Percentiles rank a stretch among this genome's conserved stretches.
Conservation (phyloP, 2,329 filamentous ascomycete species). For the Cryphonectria parasitica region DNA sequence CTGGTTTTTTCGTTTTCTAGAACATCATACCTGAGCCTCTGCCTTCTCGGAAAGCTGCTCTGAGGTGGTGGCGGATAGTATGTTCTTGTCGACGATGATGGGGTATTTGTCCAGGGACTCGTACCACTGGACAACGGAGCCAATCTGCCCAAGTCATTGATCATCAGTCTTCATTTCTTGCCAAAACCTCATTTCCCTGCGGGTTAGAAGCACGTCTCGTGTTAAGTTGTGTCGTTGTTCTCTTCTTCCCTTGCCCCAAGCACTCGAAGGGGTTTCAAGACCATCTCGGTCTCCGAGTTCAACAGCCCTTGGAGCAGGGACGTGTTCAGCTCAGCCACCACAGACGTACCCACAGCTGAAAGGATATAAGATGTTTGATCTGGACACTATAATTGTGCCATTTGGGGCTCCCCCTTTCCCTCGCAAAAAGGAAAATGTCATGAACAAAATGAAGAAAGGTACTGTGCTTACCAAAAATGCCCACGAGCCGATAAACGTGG, state of each 20-base stretch:
- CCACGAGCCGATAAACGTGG: slow-evolving; percentile 55
- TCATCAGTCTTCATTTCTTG: slow-evolving; percentile 12
- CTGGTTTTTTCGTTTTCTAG: neutral
- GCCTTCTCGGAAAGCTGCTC: slow-evolving; percentile 1
- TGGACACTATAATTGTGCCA: too few species aligned
- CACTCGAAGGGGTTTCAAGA: neutral
- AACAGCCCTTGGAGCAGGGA: neutral
- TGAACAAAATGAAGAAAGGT: too few species aligned
- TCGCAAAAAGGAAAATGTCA: neutral
- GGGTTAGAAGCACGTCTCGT: neutral
- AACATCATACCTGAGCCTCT: slow-evolving; percentile 8
- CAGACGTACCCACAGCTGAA: neutral
- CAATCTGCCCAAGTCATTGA: slow-evolving; percentile 32
- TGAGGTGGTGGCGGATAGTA: neutral
- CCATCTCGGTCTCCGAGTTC: neutral
- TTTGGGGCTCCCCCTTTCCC: too few species aligned
- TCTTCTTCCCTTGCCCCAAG: neutral
- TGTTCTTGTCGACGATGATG: slow-evolving; percentile 29
- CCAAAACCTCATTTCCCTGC: neutral
- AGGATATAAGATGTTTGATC: neutral
- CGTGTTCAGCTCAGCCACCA: neutral
- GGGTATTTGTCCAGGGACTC: slow-evolving; percentile 41
- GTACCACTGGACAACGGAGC: slow-evolving; percentile 40
- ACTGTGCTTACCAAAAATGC: slow-evolving; percentile 47
- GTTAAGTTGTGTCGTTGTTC: neutral